Conservation (phyloP, 2,329 filamentous ascomycete species). For the Tolypocladium guangdongense region DNA sequence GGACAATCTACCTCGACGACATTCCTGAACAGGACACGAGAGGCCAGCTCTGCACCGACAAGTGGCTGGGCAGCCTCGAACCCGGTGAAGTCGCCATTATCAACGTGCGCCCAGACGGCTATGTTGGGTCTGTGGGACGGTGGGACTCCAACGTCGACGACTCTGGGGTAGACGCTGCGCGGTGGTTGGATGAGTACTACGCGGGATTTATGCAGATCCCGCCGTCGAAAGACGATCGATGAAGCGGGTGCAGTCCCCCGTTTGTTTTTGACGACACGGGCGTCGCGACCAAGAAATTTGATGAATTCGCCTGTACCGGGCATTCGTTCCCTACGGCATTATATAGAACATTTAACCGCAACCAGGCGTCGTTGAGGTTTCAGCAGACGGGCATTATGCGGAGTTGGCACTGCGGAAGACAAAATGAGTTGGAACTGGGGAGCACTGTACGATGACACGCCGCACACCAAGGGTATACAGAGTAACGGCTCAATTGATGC, state of each 20-base stretch:
- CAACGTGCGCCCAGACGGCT: constrained; percentile 63
- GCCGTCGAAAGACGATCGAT: not conserved
- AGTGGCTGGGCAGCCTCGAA: constrained; percentile 54
- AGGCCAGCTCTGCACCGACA: constrained; percentile 47
- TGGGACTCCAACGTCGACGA: constrained; percentile 42
- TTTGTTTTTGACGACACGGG: not conserved
- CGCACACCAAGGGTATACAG: not conserved
- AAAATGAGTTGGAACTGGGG: not conserved
- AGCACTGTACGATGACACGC: not conserved
- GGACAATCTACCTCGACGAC: constrained; percentile 65
- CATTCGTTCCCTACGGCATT: not conserved
- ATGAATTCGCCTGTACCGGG: not conserved
- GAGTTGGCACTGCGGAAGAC: not conserved
- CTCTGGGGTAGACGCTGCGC: constrained; percentile 38
- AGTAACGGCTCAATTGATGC: not conserved
- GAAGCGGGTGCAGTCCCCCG: not conserved
- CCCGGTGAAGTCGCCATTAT: constrained; percentile 50
- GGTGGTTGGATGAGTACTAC: constrained; percentile 45
- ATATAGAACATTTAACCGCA: not conserved
- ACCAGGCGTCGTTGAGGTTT: not conserved
- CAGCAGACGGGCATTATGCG: not conserved
- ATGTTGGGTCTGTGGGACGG: constrained; percentile 53
- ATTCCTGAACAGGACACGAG: constrained; percentile 43
- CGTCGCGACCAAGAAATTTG: not conserved
- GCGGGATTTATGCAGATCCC: constrained; percentile 42